These are phyloP conservation scores for Venturia nashicola DNA, from an alignment of 2,329 filamentous ascomycete genomes.

Conservation along the genomic window DNA sequence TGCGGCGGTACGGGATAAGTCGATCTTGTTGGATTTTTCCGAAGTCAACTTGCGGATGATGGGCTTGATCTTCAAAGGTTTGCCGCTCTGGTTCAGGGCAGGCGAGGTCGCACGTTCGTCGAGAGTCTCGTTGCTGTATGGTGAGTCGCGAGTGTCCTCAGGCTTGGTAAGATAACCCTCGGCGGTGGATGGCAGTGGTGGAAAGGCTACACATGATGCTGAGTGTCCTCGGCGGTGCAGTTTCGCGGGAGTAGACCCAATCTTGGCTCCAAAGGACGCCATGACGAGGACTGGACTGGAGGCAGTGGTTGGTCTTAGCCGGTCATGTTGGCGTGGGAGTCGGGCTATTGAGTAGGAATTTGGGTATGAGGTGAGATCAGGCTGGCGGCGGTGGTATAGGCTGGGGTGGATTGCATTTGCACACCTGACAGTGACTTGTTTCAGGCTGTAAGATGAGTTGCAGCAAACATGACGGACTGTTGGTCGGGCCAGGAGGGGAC, in stretches of 20 bases:
- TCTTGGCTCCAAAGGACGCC: slow-evolving; percentile 14
- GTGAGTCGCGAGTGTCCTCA: background rate
- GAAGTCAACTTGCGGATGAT: slow-evolving; percentile 41
- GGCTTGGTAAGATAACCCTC: slow-evolving; percentile 1
- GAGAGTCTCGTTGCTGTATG: background rate
- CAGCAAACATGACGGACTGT: background rate
- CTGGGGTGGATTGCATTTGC: background rate
- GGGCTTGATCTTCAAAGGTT: slow-evolving; percentile 38
- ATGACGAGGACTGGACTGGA: background rate
- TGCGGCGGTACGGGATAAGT: slow-evolving; percentile 41
- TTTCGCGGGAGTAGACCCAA: slow-evolving; percentile 20
- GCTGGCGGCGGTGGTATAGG: background rate
- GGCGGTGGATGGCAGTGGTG: slow-evolving; percentile 16
- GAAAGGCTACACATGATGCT: slow-evolving; percentile 22
- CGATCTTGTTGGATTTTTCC: slow-evolving; percentile 37
- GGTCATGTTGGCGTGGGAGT: background rate
- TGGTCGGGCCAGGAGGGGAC: background rate
- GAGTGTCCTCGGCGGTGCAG: slow-evolving; percentile 29
- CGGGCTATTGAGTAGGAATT: background rate
- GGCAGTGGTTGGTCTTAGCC: background rate
- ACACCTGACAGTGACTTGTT: background rate
- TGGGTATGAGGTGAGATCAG: background rate
- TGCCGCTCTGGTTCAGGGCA: background rate
- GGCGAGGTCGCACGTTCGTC: background rate
- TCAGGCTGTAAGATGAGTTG: background rate